Base-by-base conservation (phyloP, 1,139 yeast species). In the Zhuliangozyma blackwelliae region DNA sequence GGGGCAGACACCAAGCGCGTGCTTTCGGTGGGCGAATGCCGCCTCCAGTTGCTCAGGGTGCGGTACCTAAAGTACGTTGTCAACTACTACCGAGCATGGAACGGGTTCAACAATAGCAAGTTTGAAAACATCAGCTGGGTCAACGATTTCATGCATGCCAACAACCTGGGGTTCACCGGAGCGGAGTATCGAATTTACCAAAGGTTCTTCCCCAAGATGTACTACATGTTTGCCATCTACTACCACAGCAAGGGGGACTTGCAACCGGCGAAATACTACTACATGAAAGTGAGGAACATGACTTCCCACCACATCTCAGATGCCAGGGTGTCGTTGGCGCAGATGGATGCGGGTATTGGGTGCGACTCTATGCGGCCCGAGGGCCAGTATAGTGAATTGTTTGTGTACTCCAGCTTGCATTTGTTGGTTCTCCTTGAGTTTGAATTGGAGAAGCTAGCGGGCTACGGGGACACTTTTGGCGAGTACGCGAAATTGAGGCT, bases 261-360 rank as follows among this genome's bases (percentile, higher is more conserved):
- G 3, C 54, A 54, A 25, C 55, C 61, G 2, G 65, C 77, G 2
- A 62, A 68, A 38, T 61, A 58, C 37, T 67, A 64, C 37, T 70
- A 62, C 42, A 35, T 54, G 28, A 63, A 62, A 42, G 62, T 63
- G 3, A 43, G 54, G 16, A 54, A 55, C 33, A 37, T 49, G 29
- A 40, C 51, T 10, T 32, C 36, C 4, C 27, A 27, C 12, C 29
- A 11, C 25, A 25, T 22, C 2, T 12, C 25, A 28, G 33, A 34
- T n/a, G 10, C 13, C 9, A 12, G 7, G 5, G n/a, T 40, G 27
- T 39, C 45, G 7, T 33, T 41, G 16, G 20, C 46, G 25, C 58
- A 55, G 28, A 36, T 54, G 11, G 28, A 40, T 1, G 33, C 51
- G 30, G 64, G 63, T 5, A 40, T 59, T 20, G 62, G 59, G 7